Evolutionary conservation across 2,329 filamentous ascomycete species (phyloP).

Genomic region (Microcera coccophila): DNA sequence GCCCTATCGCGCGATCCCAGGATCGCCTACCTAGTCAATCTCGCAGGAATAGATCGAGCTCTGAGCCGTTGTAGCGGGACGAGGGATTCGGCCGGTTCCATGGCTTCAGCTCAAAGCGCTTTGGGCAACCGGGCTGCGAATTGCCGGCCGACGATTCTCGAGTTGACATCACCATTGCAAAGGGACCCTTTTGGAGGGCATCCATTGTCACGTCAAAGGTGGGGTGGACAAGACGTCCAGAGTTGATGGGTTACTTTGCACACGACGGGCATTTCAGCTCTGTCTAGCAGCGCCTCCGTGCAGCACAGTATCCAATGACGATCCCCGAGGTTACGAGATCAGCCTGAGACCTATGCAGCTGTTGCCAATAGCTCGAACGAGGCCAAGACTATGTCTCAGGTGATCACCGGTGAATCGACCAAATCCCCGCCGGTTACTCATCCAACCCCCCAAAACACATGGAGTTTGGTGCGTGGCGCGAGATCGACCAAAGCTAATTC

Average conservation of each 20-base stretch:
- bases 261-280: slow-evolving; percentile 6
- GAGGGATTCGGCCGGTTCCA: not conserved
- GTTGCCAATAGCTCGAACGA: slow-evolving; percentile 2
- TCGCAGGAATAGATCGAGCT: not conserved
- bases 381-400: slow-evolving; percentile 12
- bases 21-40: too few species aligned
- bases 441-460: too few species aligned
- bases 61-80: not conserved
- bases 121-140: not conserved
- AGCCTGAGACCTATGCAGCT: not conserved
- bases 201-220: not conserved
- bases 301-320: slow-evolving; percentile 6
- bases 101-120: not conserved
- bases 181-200: not conserved
- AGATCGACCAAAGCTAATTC: slow-evolving; percentile 15
- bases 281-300: slow-evolving; percentile 8
- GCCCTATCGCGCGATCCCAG: too few species aligned
- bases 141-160: not conserved
- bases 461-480: slow-evolving; percentile 6
- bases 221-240: not conserved
- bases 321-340: slow-evolving; percentile 5
- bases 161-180: not conserved
- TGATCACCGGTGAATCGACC: too few species aligned
- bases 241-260: not conserved
- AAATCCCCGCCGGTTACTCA: too few species aligned